Conservation (phyloP, 2,329 filamentous ascomycete species). For the Myriosclerotinia curreyana region DNA sequence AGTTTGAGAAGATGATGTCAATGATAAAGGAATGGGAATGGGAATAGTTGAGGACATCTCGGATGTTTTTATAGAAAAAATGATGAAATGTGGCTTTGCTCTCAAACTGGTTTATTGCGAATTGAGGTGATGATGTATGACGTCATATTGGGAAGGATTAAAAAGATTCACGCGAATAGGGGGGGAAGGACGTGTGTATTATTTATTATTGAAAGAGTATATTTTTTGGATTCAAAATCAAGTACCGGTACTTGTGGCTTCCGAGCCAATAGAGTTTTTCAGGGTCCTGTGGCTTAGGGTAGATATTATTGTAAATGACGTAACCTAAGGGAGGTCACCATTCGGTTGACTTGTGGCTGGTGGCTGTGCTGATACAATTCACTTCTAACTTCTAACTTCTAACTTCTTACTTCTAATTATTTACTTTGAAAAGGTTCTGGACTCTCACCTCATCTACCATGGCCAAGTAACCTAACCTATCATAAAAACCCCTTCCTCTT, state of each 20-base stretch:
- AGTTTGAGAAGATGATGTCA: constrained; percentile 3
- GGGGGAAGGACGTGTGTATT: neutral
- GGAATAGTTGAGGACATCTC: neutral
- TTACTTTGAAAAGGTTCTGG: neutral
- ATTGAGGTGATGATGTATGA: constrained; percentile 11
- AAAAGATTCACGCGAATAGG: neutral
- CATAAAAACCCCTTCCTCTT: neutral
- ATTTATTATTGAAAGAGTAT: neutral
- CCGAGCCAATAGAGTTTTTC: neutral
- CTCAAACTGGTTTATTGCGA: constrained; percentile 1
- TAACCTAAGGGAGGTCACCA: neutral
- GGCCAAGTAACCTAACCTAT: too few relatives aligned
- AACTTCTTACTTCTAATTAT: neutral
- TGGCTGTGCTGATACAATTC: too few relatives aligned
- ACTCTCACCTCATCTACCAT: neutral
- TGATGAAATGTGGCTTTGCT: neutral
- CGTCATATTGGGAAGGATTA: neutral
- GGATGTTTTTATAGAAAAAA: constrained; percentile 4
- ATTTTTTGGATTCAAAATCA: neutral
- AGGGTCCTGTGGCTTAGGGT: constrained; percentile 14
- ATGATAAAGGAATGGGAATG: neutral
- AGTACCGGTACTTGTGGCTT: constrained; percentile 2
- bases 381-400: too few relatives aligned
- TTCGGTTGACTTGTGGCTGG: neutral
- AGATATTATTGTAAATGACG: neutral